Percentiles rank a stretch among this genome's conserved stretches.
phyloP scores from a whole-genome alignment of 148 eudicot genomes.

The Suaeda aralocaspica region DNA sequence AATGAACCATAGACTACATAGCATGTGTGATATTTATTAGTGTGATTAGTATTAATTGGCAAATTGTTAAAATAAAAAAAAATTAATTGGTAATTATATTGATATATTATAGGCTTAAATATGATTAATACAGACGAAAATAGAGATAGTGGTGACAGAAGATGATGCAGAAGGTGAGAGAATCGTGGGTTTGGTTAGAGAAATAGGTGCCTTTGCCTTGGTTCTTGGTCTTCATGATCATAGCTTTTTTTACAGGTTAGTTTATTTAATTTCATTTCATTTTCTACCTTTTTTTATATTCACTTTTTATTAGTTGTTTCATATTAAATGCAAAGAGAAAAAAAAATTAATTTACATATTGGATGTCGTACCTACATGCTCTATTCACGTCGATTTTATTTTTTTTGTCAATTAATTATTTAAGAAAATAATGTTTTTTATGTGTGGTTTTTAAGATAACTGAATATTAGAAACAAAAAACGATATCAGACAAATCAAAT shows the following conservation, averaged over 20 bases:
- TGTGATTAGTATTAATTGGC: not conserved
- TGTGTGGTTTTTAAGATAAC: too few relatives aligned
- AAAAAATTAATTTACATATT: too few relatives aligned
- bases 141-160: conserved; percentile 84
- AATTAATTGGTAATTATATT: not conserved
- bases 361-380: too few relatives aligned
- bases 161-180: conserved; percentile 66
- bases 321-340: not conserved
- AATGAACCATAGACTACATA: too few relatives aligned
- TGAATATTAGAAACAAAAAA: too few relatives aligned
- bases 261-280: not conserved
- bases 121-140: conserved; percentile 56
- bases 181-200: conserved; percentile 56
- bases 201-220: conserved; percentile 75
- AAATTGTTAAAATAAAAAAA: too few relatives aligned
- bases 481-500: too few relatives aligned
- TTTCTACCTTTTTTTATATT: not conserved
- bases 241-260: conserved; percentile 74
- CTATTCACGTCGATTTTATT: too few relatives aligned
- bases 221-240: conserved; percentile 81
- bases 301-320: conserved; percentile 5
- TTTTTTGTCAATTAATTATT: too few relatives aligned
- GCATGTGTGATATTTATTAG: too few relatives aligned
- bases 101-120: conserved; percentile 13
- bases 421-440: too few relatives aligned